These are phyloP conservation scores for Boletus pseudo-olivaceus DNA, from an alignment of 768 basidiomycete genomes.

Conservation along the genomic window DNA sequence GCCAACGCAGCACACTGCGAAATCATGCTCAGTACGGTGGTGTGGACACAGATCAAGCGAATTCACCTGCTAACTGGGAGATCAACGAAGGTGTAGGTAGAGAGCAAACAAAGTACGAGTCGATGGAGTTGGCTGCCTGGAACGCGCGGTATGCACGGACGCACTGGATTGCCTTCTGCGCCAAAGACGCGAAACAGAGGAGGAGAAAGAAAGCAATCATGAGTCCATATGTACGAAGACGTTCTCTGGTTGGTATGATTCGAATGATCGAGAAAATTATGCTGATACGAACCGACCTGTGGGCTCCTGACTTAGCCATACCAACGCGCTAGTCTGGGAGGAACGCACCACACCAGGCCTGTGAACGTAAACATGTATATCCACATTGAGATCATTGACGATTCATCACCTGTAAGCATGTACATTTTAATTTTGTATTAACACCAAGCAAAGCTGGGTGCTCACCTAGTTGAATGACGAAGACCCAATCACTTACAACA, in stretches of 20 bases:
- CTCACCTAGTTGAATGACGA: slow-evolving; percentile 2
- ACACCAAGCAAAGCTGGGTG: background rate
- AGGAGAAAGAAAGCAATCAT: slow-evolving; percentile 9
- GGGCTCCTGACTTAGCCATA: background rate
- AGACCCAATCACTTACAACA: slow-evolving; percentile 9
- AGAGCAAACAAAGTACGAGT: background rate
- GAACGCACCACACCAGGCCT: slow-evolving; percentile 15
- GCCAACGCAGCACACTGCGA: background rate
- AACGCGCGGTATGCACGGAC: background rate
- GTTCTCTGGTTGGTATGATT: slow-evolving; percentile 10
- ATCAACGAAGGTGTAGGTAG: background rate
- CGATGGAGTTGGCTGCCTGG: background rate
- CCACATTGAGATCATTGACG: slow-evolving; percentile 9
- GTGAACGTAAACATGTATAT: slow-evolving; percentile 11
- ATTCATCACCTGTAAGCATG: background rate
- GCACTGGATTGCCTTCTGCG: slow-evolving; percentile 5
- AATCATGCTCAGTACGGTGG: background rate
- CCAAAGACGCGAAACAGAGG: slow-evolving; percentile 2
- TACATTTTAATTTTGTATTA: background rate
- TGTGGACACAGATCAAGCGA: background rate
- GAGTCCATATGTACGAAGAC: slow-evolving; percentile 8
- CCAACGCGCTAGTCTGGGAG: background rate
- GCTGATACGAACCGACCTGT: slow-evolving; percentile 23
- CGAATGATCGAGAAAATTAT: slow-evolving; percentile 19
- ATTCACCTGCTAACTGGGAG: slow-evolving; percentile 6